Conservation (phyloP, 139 green algal genomes). For the Desmodesmus armatus region DNA sequence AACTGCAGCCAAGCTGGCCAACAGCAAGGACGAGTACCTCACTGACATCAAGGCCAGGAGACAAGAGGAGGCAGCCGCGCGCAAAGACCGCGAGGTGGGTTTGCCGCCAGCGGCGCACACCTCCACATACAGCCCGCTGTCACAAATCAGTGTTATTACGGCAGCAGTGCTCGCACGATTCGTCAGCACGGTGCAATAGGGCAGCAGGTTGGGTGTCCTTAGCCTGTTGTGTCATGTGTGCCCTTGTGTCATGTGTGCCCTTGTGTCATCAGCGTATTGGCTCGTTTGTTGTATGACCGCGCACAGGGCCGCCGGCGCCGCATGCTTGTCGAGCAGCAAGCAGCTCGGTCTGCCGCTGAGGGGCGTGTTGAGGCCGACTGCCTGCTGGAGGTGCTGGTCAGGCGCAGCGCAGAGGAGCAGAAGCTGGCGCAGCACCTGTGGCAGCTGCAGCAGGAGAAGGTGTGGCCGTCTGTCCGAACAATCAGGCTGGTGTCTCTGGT, state of each 20-base stretch:
- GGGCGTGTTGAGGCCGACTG: slow-evolving; percentile 51
- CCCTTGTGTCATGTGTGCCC: background rate
- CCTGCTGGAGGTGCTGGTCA: slow-evolving; percentile 63
- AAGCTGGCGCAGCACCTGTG: slow-evolving; percentile 62
- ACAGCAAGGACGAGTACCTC: slow-evolving; percentile 64
- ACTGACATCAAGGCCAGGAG: slow-evolving; percentile 59
- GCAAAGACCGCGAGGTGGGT: slow-evolving; percentile 72
- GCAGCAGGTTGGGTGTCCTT: background rate
- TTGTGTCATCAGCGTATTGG: too few species aligned
- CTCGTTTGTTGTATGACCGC: too few species aligned
- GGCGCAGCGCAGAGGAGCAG: slow-evolving; percentile 66
- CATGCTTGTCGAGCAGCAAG: slow-evolving; percentile 70
- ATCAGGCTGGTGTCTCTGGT: too few species aligned
- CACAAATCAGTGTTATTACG: background rate
- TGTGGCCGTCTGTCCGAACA: too few species aligned
- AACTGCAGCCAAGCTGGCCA: slow-evolving; percentile 54
- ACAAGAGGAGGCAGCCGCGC: slow-evolving; percentile 64
- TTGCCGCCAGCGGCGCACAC: too few species aligned
- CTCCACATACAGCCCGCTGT: background rate
- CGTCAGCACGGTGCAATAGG: too few species aligned
- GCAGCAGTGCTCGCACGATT: background rate
- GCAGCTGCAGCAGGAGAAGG: slow-evolving; percentile 70
- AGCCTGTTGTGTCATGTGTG: background rate
- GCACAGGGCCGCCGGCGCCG: slow-evolving; percentile 49
- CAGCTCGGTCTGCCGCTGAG: slow-evolving; percentile 52